Evolutionary conservation across 305 asterid species (phyloP), one percentile per base, ranked within the genome.

Genomic region (Ajuga reptans): DNA sequence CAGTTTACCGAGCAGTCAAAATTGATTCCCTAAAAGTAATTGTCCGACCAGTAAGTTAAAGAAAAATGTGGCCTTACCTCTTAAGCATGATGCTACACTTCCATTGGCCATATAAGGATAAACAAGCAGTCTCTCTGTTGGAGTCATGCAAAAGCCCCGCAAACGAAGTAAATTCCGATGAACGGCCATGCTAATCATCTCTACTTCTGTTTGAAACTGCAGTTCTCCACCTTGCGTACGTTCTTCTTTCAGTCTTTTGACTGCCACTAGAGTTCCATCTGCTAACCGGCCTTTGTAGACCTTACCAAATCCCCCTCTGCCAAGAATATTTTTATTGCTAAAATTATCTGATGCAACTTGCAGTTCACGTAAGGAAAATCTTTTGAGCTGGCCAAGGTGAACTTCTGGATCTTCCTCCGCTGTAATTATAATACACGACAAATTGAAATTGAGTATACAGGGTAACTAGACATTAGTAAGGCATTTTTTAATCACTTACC

Each of bases 341-440:
- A 86, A 86, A 71, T 84, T 77, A 79, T 86, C 91, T 7, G 86
- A 34, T 21, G 91, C 91, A 45, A 86, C 91, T 84, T 84, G 89
- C 46, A 86, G 81, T 74, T 84, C 91, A 9, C 89, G 91, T 33
- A 86, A 74, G 36, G 91, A 81, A 63, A 86, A 86, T 74, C 89
- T 68, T 70, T 86, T 84, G 71, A 86, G 89, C 81, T 86, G 91
- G 39, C 91, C 91, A 58, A 86, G 81, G 71, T 86, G 91, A 62
- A 86, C 89, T 82, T 86, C 91, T 50, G 91, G 91, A 77, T 84
- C 91, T 79, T 84, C 91, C 80, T 86, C 91, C 49, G 91, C 91
- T 86, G 81, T 61, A 74, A 61, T 33, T 53, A 46, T 11, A 39
- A 69, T 33, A 43, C 15, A 42, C 21, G 71, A 65, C 36, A 42